A percentile compares a stretch with the other conserved stretches of the same genome.
Evolutionary conservation across 2,329 filamentous ascomycete genomes (phyloP).

Genomic region (Fusarium setosum): DNA sequence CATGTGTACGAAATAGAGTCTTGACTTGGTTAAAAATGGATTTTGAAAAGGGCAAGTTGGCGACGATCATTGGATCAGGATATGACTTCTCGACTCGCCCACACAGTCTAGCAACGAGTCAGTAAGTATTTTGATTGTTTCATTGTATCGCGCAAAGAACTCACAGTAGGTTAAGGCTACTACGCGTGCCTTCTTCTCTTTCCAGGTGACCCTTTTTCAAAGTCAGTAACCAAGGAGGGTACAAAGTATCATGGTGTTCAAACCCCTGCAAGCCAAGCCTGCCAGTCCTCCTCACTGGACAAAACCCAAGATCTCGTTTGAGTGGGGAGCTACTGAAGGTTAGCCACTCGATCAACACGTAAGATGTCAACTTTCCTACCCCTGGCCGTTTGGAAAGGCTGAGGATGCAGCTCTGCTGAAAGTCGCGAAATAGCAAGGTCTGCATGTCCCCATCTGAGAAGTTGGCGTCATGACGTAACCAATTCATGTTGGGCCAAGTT

Average conservation of each 20-base stretch:
- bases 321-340: no score
- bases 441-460: no score
- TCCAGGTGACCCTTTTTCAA: not conserved
- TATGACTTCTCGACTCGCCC: not conserved
- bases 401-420: no score
- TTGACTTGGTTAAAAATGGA: not conserved
- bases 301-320: no score
- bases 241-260: not conserved
- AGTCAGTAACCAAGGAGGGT: not conserved
- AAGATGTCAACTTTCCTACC: no score
- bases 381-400: no score
- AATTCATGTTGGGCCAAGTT: no score
- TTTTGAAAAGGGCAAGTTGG: not conserved
- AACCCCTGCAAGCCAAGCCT: not conserved
- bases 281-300: no score
- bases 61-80: not conserved
- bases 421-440: no score
- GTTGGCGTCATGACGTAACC: no score
- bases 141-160: no score
- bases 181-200: not conserved
- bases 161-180: not conserved
- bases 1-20: not conserved
- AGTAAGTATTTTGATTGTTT: not conserved
- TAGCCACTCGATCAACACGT: no score
- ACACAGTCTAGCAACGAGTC: not conserved